Percentiles rank a stretch among this genome's conserved stretches.
Conservation (phyloP, 2,329 filamentous ascomycete genomes). For the Huntiella abstrusa region DNA sequence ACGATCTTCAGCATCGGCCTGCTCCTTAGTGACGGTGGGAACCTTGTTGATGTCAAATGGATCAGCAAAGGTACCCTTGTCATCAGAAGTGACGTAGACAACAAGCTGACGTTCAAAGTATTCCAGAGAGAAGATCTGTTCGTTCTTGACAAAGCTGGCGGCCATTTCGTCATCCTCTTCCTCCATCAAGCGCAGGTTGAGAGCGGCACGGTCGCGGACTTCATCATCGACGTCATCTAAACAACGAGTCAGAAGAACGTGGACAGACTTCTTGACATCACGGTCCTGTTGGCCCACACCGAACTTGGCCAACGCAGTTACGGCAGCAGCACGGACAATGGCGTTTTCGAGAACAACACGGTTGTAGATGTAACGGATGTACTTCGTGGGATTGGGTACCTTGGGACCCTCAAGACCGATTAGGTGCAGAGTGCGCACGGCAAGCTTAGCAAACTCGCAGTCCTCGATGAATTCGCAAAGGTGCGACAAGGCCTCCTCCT, state of each 20-base stretch:
- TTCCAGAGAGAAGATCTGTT: constrained; percentile 86
- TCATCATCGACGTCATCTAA: constrained; percentile 96
- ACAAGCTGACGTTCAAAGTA: constrained; percentile 95
- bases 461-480: constrained; percentile 99
- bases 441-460: constrained; percentile 96
- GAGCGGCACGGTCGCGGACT: constrained; percentile 81
- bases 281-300: constrained; percentile 91
- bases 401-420: constrained; percentile 89
- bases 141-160: constrained; percentile 79
- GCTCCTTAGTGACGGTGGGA: constrained; percentile 83
- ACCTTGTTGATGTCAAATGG: constrained; percentile 86
- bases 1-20: constrained; percentile 87
- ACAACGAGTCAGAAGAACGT: constrained; percentile 79
- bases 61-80: constrained; percentile 63
- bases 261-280: constrained; percentile 90
- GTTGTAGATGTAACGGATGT: constrained; percentile 99
- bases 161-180: constrained; percentile 83
- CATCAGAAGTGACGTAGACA: constrained; percentile 88
- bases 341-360: constrained; percentile 93
- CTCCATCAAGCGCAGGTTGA: constrained; percentile 82
- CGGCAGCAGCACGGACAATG: constrained; percentile 82
- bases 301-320: constrained; percentile 91
- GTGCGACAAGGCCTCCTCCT: constrained; percentile 70
- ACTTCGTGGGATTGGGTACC: constrained; percentile 91
- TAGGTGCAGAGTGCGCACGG: constrained; percentile 84